Conservation (phyloP, 257 asterid genomes). For the Primulina eburnea region DNA sequence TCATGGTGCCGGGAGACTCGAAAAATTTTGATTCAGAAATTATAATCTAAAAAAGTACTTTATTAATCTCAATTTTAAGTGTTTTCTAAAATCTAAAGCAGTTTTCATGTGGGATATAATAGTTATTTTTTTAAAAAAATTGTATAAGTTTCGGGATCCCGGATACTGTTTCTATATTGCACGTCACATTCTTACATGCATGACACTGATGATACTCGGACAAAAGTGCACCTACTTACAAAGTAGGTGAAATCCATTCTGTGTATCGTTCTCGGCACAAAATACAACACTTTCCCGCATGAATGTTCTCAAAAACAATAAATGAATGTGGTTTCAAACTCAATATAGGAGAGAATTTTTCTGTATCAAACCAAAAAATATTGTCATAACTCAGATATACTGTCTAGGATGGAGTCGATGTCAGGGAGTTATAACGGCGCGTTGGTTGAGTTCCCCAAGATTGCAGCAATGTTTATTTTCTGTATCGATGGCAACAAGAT, state of each 20-base stretch:
- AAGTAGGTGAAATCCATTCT: background rate
- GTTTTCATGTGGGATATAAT: too few species aligned
- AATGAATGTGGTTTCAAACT: conserved; percentile 3
- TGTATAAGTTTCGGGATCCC: too few species aligned
- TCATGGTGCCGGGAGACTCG: too few species aligned
- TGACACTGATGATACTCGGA: too few species aligned
- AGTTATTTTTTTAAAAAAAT: too few species aligned
- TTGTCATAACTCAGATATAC: conserved; percentile 35
- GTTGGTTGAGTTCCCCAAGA: conserved; percentile 61
- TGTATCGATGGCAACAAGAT: conserved; percentile 49
- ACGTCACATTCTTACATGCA: too few species aligned
- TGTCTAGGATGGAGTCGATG: conserved; percentile 50
- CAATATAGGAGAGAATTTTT: conserved; percentile 22
- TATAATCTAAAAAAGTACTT: too few species aligned
- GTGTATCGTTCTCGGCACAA: background rate
- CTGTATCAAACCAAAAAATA: conserved; percentile 16
- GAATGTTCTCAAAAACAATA: background rate
- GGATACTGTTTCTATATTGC: too few species aligned
- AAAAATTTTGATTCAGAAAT: too few species aligned
- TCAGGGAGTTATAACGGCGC: conserved; percentile 60
- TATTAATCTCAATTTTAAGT: too few species aligned
- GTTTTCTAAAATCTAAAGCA: too few species aligned
- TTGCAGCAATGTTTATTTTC: conserved; percentile 48
- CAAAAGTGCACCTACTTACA: too few species aligned
- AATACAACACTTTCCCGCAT: background rate